Base-by-base conservation (phyloP, 2,329 filamentous ascomycete species). In the Exophiala calicioides region DNA sequence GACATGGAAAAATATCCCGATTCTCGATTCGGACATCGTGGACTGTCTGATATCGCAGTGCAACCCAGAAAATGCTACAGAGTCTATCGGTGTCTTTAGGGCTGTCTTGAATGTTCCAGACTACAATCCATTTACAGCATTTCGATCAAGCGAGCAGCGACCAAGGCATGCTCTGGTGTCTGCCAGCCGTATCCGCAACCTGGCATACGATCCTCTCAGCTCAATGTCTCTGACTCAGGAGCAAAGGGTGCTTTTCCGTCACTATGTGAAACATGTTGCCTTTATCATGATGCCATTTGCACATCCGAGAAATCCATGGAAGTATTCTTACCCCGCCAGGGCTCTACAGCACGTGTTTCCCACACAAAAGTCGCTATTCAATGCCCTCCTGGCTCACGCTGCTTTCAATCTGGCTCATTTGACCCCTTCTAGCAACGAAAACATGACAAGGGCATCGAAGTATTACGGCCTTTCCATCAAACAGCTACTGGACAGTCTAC, bases 251-350 rank as follows among this genome's bases (percentile, higher is more conserved):
- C 41, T 57, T 7, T 58, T 58, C 37, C 36, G 54, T 26, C 55
- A 58, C 32, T 58, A 58, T 37, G 45, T 53, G 16, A 29, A 42
- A 16, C 46, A 56, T 24, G 55, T 58, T 5, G 50, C 50, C 10
- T 34, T 42, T 18, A 46, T 52, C 26, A 58, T 58, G 55, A 56
- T 58, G 50, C 55, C 55, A 12, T 51, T 58, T 38, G 51, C 52
- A 13, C 55, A 58, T 54, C 41, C 53, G 3, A 32, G 43, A 13
- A 58, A 58, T 18, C 55, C 55, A 1, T 58, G 55, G 55, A 54
- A 50, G 33, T 46, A 36, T 16, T 50, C 47, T 19, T 58, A 58
- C 29, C 55, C 55, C 16, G 44, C 53, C 10, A 32, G 48, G n/a
- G 51, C 55, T 2, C 20, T 56, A 23, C 34, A 47, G 6, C 33